These are phyloP conservation scores for Candida mattraensis DNA, from an alignment of 805 yeast species.

Conservation along the genomic window DNA sequence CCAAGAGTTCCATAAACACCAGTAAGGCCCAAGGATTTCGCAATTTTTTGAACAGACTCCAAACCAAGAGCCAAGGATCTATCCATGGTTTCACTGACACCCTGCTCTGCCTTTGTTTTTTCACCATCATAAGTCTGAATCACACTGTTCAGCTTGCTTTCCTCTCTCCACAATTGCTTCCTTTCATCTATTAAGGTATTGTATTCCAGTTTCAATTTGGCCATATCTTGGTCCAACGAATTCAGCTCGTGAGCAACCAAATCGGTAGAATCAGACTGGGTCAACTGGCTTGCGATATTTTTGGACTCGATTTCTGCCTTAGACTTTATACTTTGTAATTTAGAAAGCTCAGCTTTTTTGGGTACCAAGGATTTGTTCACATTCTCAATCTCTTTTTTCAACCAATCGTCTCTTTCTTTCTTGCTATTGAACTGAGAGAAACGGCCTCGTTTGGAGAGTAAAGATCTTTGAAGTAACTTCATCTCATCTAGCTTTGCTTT, in stretches of 20 bases:
- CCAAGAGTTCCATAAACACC: constrained; percentile 85
- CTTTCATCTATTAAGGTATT: constrained; percentile 59
- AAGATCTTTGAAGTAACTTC: constrained; percentile 52
- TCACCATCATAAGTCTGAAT: constrained; percentile 56
- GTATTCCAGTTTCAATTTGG: constrained; percentile 39
- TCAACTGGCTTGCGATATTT: constrained; percentile 31
- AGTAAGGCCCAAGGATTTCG: constrained; percentile 54
- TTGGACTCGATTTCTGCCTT: constrained; percentile 37
- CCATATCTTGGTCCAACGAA: constrained; percentile 31
- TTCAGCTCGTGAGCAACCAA: constrained; percentile 30
- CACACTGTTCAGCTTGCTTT: constrained; percentile 60
- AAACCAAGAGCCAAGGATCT: constrained; percentile 69
- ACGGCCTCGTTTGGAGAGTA: constrained; percentile 73
- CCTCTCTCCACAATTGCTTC: constrained; percentile 76
- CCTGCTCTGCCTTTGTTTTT: constrained; percentile 54
- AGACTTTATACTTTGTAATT: constrained; percentile 11
- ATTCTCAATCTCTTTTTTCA: constrained; percentile 48
- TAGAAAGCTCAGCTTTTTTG: constrained; percentile 13
- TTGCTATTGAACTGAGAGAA: constrained; percentile 55
- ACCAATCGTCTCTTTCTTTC: constrained; percentile 67
- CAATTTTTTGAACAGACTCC: constrained; percentile 63
- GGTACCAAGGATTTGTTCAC: constrained; percentile 25
- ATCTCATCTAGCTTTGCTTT: constrained; percentile 42
- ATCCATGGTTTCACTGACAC: constrained; percentile 72
- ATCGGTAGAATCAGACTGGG: background rate